phyloP scores from a whole-genome alignment of 1,284 basidiomycete genomes.

The Puccinia hordei region DNA sequence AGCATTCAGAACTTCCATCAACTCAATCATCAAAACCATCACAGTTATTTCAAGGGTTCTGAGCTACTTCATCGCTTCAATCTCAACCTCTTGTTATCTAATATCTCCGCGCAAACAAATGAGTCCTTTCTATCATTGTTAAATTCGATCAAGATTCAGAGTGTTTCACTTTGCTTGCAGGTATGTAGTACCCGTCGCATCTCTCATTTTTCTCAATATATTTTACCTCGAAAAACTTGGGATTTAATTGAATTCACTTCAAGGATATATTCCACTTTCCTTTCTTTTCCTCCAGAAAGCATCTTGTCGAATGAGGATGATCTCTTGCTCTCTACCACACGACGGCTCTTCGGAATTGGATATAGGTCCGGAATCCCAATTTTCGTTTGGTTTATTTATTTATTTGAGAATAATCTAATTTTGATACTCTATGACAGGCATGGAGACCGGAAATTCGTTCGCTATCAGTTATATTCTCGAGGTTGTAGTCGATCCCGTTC shows the following conservation, averaged over 20 bases:
- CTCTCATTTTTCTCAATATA: background rate
- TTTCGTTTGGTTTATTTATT: too few species aligned
- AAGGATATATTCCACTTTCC: background rate
- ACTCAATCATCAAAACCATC: background rate
- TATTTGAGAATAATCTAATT: background rate
- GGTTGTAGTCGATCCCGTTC: background rate
- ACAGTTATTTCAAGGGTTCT: background rate
- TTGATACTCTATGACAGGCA: background rate
- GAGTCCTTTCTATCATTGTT: background rate
- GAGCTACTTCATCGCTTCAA: background rate
- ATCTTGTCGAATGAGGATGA: background rate
- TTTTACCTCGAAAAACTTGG: background rate
- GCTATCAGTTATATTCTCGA: conserved; percentile 39
- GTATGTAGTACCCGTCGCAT: background rate
- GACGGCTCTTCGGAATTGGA: background rate
- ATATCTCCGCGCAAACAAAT: background rate
- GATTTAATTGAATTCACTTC: too few species aligned
- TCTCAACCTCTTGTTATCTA: conserved; percentile 21
- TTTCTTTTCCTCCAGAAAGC: background rate
- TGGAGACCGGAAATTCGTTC: conserved; percentile 19
- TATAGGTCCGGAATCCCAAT: conserved; percentile 3
- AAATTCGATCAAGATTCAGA: conserved; percentile 12
- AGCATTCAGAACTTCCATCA: conserved; percentile 6
- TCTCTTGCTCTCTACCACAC: conserved; percentile 13
- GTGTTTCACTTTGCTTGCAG: conserved; percentile 8